phyloP scores from a whole-genome alignment of 2,329 filamentous ascomycete species.

The Ceratocystiopsis brevicomis region DNA sequence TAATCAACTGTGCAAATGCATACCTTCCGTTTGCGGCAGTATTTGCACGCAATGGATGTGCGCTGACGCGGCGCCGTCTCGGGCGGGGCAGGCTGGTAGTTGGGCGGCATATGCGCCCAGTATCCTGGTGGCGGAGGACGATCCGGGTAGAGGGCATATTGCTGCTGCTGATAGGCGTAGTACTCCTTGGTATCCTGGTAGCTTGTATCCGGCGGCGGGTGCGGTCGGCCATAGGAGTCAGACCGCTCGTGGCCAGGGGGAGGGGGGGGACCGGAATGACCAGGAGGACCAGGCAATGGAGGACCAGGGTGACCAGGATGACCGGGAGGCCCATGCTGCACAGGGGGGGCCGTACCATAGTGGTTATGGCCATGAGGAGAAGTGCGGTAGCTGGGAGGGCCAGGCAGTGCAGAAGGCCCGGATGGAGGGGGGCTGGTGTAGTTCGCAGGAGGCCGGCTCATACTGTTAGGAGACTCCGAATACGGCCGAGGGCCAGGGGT shows the following conservation, averaged over 20 bases:
- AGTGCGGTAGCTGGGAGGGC: conserved; percentile 14
- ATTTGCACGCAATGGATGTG: conserved; percentile 40
- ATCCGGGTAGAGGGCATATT: conserved; percentile 5
- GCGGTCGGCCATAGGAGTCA: conserved; percentile 9
- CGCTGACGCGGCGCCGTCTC: conserved; percentile 38
- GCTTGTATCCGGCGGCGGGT: conserved; percentile 4
- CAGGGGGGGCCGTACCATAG: no score
- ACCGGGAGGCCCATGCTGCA: conserved; percentile 11
- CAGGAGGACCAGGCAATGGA: no score
- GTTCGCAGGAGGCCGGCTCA: conserved; percentile 11
- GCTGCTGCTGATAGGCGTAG: conserved; percentile 8
- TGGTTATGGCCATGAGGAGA: no score
- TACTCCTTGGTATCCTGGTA: conserved; percentile 8
- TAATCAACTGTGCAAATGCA: neutral
- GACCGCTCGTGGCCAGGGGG: conserved; percentile 3
- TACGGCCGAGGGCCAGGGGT: neutral
- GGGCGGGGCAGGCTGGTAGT: conserved; percentile 18
- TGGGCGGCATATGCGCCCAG: conserved; percentile 10
- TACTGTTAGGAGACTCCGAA: conserved; percentile 1
- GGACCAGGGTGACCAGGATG: conserved; percentile 8
- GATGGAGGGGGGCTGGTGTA: conserved; percentile 15
- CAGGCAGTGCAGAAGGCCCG: conserved; percentile 28
- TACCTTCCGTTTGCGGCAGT: conserved; percentile 44
- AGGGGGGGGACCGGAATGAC: conserved; percentile 1
- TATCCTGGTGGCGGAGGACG: conserved; percentile 5